phyloP scores from a whole-genome alignment of 169 alveolate species.

The Cryptosporidium tyzzeri region DNA sequence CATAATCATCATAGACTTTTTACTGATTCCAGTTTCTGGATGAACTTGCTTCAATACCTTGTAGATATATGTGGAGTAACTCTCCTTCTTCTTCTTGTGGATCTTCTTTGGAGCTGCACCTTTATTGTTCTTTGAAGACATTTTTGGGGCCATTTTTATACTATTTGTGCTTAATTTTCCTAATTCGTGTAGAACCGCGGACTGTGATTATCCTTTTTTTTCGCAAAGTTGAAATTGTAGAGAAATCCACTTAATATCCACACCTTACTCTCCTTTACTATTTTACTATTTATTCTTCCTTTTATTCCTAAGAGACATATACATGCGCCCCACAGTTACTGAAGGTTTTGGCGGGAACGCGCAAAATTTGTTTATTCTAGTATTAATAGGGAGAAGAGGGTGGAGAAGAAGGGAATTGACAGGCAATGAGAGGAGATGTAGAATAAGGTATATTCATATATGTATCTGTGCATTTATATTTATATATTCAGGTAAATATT shows the following conservation, averaged over 20 bases:
- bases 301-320: constrained; percentile 34
- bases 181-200: constrained; percentile 76
- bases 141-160: constrained; percentile 74
- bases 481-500: too few relatives aligned
- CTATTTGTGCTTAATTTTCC: constrained; percentile 9
- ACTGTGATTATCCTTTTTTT: constrained; percentile 58
- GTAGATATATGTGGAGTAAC: constrained; percentile 88
- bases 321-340: constrained; percentile 58
- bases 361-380: too few relatives aligned
- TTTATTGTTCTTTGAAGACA: constrained; percentile 51
- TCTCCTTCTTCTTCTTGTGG: constrained; percentile 79
- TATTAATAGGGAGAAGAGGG: not conserved
- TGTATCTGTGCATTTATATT: too few relatives aligned
- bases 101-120: constrained; percentile 66
- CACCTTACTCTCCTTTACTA: constrained; percentile 10
- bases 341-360: not conserved
- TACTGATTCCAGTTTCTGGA: constrained; percentile 97
- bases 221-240: constrained; percentile 8
- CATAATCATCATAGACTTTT: constrained; percentile 96
- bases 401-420: not conserved
- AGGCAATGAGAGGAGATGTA: not conserved
- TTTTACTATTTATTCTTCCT: constrained; percentile 19
- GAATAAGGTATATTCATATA: too few relatives aligned
- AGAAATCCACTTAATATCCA: constrained; percentile 76
- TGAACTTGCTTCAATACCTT: constrained; percentile 96